Evolutionary conservation across 768 basidiomycete species (phyloP).

Genomic region (Leccinellum albellum): DNA sequence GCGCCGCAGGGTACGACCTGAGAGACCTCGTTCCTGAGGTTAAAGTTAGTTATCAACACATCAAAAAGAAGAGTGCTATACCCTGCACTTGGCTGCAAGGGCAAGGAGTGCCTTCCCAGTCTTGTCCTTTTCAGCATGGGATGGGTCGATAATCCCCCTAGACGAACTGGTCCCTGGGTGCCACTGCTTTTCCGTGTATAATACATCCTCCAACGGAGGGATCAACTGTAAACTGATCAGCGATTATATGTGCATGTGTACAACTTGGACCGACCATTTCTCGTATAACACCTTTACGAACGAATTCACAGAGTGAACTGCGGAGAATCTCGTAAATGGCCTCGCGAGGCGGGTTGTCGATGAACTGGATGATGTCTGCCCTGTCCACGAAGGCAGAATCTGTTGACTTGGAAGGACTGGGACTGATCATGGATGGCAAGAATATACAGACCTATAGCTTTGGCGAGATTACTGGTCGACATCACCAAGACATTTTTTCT

Average conservation of each 20-base stretch:
- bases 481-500: slow-evolving; percentile 93
- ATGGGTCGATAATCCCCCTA: slow-evolving; percentile 18
- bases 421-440: not conserved
- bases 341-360: slow-evolving; percentile 86
- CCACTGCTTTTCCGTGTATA: slow-evolving; percentile 20
- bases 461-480: slow-evolving; percentile 92
- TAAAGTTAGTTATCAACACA: not conserved
- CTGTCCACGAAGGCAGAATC: slow-evolving; percentile 96
- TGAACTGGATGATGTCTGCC: slow-evolving; percentile 93
- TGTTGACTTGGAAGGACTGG: slow-evolving; percentile 28
- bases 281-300: slow-evolving; percentile 66
- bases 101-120: slow-evolving; percentile 56
- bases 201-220: slow-evolving; percentile 55
- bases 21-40: slow-evolving; percentile 69
- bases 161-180: slow-evolving; percentile 3
- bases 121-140: slow-evolving; percentile 47
- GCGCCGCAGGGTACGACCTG: slow-evolving; percentile 86
- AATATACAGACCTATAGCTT: slow-evolving; percentile 77
- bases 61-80: slow-evolving; percentile 37
- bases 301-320: slow-evolving; percentile 77
- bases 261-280: slow-evolving; percentile 46
- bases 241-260: not conserved
- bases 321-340: slow-evolving; percentile 92
- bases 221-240: slow-evolving; percentile 44
- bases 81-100: slow-evolving; percentile 77